Evolutionary conservation across 2,329 filamentous ascomycete genomes (phyloP).

Genomic region (Dichotomopilus funicola): DNA sequence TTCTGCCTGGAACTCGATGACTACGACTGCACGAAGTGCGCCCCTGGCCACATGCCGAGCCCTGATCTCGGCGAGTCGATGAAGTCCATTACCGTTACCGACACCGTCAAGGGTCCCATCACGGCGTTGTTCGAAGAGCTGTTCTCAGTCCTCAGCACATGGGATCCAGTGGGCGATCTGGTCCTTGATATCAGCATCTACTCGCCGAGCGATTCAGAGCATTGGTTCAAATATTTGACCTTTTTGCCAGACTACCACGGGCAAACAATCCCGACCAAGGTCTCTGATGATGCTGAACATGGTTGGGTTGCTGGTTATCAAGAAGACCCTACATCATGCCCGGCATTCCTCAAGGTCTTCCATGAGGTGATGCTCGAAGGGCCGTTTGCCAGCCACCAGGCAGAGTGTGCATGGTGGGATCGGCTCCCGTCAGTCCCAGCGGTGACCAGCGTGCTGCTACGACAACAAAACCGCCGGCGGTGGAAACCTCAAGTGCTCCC

Average conservation of each 20-base stretch:
- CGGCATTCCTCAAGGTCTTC: background rate
- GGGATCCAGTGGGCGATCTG: background rate
- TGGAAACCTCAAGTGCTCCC: background rate
- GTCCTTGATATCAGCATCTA: background rate
- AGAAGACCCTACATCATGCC: background rate
- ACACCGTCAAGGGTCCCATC: background rate
- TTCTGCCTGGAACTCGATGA: background rate
- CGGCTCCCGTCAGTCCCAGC: background rate
- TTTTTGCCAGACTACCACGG: background rate
- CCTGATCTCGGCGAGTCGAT: background rate
- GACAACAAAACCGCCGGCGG: constrained; percentile 1
- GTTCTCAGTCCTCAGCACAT: background rate
- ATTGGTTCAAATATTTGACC: constrained; percentile 1
- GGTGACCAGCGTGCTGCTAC: background rate
- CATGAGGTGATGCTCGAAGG: background rate
- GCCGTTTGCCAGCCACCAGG: background rate
- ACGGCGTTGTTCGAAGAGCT: background rate
- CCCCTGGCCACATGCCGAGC: background rate
- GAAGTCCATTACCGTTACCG: background rate
- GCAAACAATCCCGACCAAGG: background rate
- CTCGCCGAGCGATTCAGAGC: background rate
- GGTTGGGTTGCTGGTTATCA: background rate
- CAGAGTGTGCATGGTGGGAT: background rate
- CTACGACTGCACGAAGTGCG: background rate
- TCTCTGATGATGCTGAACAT: background rate